Conservation (phyloP, 495 filamentous ascomycete genomes). For the Xylaria scruposa region DNA sequence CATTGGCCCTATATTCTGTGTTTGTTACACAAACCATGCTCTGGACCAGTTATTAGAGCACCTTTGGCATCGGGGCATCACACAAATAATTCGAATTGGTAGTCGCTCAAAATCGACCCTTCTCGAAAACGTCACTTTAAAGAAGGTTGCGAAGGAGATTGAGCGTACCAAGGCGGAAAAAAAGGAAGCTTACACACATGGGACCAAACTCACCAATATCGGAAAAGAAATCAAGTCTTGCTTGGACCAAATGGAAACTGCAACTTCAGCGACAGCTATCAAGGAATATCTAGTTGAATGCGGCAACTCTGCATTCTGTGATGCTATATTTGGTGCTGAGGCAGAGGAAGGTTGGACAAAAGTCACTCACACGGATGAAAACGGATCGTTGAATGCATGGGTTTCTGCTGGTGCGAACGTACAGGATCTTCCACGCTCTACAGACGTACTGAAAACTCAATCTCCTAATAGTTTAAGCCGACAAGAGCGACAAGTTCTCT, state of each 20-base stretch:
- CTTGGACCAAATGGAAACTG: not conserved
- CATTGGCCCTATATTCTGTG: conserved; percentile 69
- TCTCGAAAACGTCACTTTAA: conserved; percentile 54
- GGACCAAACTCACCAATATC: not conserved
- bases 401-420: conserved; percentile 13
- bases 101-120: conserved; percentile 65
- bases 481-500: not conserved
- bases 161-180: conserved; percentile 42
- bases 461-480: not conserved
- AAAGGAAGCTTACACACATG: conserved; percentile 7
- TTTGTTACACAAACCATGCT: conserved; percentile 75
- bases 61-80: conserved; percentile 60
- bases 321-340: conserved; percentile 38
- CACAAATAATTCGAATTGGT: conserved; percentile 72
- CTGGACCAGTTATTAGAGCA: conserved; percentile 76
- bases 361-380: conserved; percentile 29
- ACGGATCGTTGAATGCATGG: conserved; percentile 19
- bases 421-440: not conserved
- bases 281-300: conserved; percentile 24
- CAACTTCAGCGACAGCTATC: not conserved
- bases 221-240: not conserved
- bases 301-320: conserved; percentile 15
- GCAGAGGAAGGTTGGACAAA: conserved; percentile 29
- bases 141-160: conserved; percentile 34
- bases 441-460: not conserved